Evolutionary conservation across 1,139 yeast species (phyloP), one percentile per base, ranked within the genome.

Genomic region (Yamadazyma dushanensis): DNA sequence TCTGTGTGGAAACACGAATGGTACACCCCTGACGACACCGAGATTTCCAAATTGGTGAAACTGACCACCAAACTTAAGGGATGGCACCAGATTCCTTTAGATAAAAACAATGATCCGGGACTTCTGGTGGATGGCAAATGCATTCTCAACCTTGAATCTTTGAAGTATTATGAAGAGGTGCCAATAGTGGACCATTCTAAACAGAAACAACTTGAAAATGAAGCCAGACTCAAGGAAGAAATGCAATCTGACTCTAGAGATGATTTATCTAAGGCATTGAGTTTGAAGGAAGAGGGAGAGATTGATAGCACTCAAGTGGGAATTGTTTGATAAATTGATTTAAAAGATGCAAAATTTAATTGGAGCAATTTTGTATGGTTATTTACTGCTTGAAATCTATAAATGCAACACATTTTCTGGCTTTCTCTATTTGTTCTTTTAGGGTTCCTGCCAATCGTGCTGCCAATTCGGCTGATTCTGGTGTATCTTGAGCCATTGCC

Each of bases 1-100:
- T 35, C 16, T 22, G 39, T 33, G 3, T 70, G 76, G 76, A 54
- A 63, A 28, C 62, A 64, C 31, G 72, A 63, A 38, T 67, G 73
- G 73, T 65, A 63, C 49, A 47, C 51, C 18, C 71, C 73, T 20
- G 51, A 49, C 14, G 54, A 46, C 31, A 26, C 34, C 4, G 41
- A 43, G 17, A 37, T 46, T 11, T 2, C 5, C 4, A 31, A 25
- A 10, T 14, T 36, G 8, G 37, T 50, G 4, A 46, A 51, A 9
- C 48, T 44, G n/a, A 16, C 22, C 5, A 34, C 55, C 14, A 56
- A 54, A 26, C 50, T 70, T 37, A 68, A 63, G 48, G 73, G 74
- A 7, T 70, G 76, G 76, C 57, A 54, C 46, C 64, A 60, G 45
- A 56, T 58, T 8, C 29, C 34, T 10, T 20, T 15, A 3, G 53